Base-by-base conservation (phyloP, 331 rosid genomes). In the Arachis monticola region DNA sequence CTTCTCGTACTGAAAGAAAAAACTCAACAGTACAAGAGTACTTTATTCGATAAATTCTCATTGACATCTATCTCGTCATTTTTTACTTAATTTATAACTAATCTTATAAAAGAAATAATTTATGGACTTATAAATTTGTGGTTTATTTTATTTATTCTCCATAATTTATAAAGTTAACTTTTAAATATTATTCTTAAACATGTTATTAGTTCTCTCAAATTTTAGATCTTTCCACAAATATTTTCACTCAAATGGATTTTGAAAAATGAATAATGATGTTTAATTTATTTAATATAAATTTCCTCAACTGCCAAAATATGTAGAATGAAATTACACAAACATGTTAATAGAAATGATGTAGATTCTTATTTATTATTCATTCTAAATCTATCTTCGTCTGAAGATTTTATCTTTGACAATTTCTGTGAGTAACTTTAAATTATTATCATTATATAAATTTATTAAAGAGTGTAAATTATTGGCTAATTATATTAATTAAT, bases 181-280 rank as follows among this genome's bases (percentile, higher is more conserved):
- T 27, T 27, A 27, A 27, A 27, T 27, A 27, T 27, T 27, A 27
- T 27, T 27, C 30, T 27, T 27, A 27, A 27, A 27, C 30, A 27
- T 27, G 30, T 27, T 27, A 27, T 27, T 27, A 27, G 30, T 27
- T 27, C 30, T 27, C 30, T 27, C 30, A 27, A 27, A n/a, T 1
- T 27, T 27, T 27, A 27, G 30, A 1, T 27, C 30, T 27, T 27
- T 27, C 30, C 30, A 27, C 30, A 27, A 27, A 27, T 27, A 27
- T 14, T 63, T 22, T 81, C 40, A 10, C 67, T 64, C 41, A 52
- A 63, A 22, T 56, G 48, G 3, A 50, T 62, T 44, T 60, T 59
- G 22, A 44, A 72, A 72, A 50, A 66, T 51, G 53, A 35, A 35
- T 67, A 76, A 9, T 58, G 31, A 6, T 60, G 22, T 67, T 59